Evolutionary conservation across 208 protist genomes (phyloP).

Genomic region (Acanthamoeba castellanii): DNA sequence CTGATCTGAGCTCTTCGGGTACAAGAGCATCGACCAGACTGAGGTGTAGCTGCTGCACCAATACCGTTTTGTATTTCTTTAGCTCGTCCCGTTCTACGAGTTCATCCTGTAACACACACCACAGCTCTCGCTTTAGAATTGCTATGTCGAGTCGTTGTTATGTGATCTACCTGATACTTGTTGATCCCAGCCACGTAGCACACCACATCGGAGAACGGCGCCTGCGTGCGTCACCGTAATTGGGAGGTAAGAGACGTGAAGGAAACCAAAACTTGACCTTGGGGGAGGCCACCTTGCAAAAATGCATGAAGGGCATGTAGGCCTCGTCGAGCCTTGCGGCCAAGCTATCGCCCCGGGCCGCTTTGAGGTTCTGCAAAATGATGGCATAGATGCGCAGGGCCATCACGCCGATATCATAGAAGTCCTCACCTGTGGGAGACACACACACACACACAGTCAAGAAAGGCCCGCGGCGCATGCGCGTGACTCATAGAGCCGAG

Average conservation of each 20-base stretch:
- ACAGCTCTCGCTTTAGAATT: neutral
- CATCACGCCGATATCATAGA: constrained; percentile 21
- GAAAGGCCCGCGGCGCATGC: neutral
- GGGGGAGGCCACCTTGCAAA: neutral
- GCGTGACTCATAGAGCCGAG: no score
- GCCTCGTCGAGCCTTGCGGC: neutral
- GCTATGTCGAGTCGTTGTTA: neutral
- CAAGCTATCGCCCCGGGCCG: neutral
- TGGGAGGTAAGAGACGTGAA: neutral
- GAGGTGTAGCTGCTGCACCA: neutral
- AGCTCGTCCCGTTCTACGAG: neutral
- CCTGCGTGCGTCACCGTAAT: neutral
- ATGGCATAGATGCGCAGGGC: constrained; percentile 29
- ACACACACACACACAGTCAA: neutral
- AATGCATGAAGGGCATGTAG: constrained; percentile 38
- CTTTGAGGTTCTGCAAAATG: constrained; percentile 15
- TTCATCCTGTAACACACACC: neutral
- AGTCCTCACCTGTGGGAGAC: neutral
- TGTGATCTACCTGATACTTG: neutral
- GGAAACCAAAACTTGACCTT: no score
- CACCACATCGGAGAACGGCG: neutral
- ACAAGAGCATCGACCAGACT: neutral
- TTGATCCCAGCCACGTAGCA: neutral
- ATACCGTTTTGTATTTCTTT: neutral
- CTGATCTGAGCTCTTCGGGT: neutral